phyloP scores from a whole-genome alignment of 768 basidiomycete genomes.

The Russula abietina region DNA sequence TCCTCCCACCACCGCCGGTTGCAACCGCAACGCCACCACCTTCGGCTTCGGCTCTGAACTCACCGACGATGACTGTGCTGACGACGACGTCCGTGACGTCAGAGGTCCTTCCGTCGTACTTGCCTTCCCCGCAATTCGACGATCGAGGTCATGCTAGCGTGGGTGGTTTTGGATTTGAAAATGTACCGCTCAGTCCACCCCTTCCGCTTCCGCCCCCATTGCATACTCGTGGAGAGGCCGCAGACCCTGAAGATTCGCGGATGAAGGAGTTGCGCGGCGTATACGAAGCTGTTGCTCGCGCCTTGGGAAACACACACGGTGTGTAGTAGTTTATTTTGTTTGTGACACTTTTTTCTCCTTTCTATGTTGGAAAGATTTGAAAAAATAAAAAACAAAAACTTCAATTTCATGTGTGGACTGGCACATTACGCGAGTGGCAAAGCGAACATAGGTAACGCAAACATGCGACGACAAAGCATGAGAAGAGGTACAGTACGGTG shows the following conservation, averaged over 20 bases:
- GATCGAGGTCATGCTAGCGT: background rate
- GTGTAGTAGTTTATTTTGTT: background rate
- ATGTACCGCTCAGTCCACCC: conserved; percentile 22
- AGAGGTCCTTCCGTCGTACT: conserved; percentile 23
- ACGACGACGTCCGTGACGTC: conserved; percentile 15
- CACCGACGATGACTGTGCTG: conserved; percentile 17
- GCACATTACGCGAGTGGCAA: background rate
- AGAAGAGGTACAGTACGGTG: background rate
- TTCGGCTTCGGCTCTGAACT: background rate
- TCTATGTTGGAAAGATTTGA: background rate
- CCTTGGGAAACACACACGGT: conserved; percentile 7
- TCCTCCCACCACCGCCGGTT: background rate
- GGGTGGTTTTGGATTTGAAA: conserved; percentile 11
- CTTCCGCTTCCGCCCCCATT: conserved; percentile 8
- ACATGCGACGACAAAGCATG: conserved; percentile 7
- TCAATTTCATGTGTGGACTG: background rate
- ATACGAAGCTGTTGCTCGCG: conserved; percentile 24
- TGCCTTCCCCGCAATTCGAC: conserved; percentile 20
- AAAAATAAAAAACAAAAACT: background rate
- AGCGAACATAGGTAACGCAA: background rate
- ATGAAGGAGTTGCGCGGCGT: conserved; percentile 15
- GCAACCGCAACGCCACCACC: background rate
- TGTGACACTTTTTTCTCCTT: background rate
- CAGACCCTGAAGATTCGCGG: conserved; percentile 11
- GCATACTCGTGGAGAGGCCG: conserved; percentile 18